A percentile compares a stretch with the other conserved stretches of the same genome.
Evolutionary conservation across 2,329 filamentous ascomycete genomes (phyloP).

Genomic region (Xylaria sp.): DNA sequence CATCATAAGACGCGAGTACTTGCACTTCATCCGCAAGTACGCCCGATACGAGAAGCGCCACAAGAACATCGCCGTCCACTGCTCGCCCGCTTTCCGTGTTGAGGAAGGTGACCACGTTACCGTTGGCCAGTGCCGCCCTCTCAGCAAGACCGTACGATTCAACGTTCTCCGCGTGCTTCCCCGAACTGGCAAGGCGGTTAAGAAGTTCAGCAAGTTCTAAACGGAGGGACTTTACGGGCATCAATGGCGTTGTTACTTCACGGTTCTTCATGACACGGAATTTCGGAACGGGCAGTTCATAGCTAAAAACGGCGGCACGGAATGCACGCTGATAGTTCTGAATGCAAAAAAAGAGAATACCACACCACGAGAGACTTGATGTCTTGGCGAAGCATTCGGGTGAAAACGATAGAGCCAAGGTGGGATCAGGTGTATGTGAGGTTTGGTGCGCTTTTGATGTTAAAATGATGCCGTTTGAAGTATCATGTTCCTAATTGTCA

Average conservation of each 20-base stretch:
- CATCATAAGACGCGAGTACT: conserved; percentile 99
- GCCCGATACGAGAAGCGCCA: conserved; percentile 99
- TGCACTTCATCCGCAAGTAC: conserved; percentile 99
- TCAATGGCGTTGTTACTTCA: conserved; percentile 60
- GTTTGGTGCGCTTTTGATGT: no score
- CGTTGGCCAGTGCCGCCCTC: conserved; percentile 98
- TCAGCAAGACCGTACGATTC: conserved; percentile 99
- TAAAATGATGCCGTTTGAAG: background rate
- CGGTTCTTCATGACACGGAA: conserved; percentile 48
- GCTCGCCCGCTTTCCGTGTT: conserved; percentile 99
- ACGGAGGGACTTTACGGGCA: conserved; percentile 53
- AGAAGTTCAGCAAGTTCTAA: conserved; percentile 99
- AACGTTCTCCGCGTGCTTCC: conserved; percentile 99
- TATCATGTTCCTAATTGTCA: conserved; percentile 1
- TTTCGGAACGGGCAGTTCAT: conserved; percentile 46
- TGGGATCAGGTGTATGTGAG: conserved; percentile 9
- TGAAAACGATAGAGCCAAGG: conserved; percentile 12
- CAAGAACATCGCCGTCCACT: conserved; percentile 99
- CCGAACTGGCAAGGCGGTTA: conserved; percentile 95
- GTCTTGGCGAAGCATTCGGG: conserved; percentile 24
- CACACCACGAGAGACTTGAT: conserved; percentile 27
- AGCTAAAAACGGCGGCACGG: conserved; percentile 43
- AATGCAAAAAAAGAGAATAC: conserved; percentile 43
- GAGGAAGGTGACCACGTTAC: conserved; percentile 99
- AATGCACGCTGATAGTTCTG: conserved; percentile 43